A percentile compares a stretch with the other conserved stretches of the same genome.
These are phyloP conservation scores for Flueggea neowawraea DNA, from an alignment of 441 rosid genomes.

Conservation along the genomic window DNA sequence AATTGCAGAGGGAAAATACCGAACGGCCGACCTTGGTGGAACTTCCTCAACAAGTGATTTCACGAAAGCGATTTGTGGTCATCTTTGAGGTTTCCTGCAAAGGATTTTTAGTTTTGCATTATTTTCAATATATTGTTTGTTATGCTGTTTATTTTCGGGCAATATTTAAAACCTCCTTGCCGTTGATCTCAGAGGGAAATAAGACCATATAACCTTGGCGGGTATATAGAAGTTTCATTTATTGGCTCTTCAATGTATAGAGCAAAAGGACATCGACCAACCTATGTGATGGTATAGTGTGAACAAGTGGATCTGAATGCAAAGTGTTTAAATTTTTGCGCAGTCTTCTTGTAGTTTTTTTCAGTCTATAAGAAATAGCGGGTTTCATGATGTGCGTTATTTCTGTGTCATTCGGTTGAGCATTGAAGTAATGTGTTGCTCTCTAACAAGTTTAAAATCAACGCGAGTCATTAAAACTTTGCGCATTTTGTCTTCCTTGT, in stretches of 20 bases:
- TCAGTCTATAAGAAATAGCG: too few species aligned
- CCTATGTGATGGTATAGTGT: too few species aligned
- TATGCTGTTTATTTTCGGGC: conserved; percentile 8
- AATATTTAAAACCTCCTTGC: conserved; percentile 8
- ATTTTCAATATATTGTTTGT: conserved; percentile 9
- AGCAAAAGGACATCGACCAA: background rate
- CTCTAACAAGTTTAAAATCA: too few species aligned
- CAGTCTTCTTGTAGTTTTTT: too few species aligned
- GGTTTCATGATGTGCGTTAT: too few species aligned
- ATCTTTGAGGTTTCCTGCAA: conserved; percentile 39
- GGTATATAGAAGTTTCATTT: conserved; percentile 12
- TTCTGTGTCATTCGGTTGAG: too few species aligned
- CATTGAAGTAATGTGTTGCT: too few species aligned
- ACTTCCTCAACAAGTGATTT: conserved; percentile 70
- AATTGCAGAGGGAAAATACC: conserved; percentile 80
- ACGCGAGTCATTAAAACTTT: too few species aligned
- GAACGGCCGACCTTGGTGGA: conserved; percentile 96
- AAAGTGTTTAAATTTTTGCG: too few species aligned
- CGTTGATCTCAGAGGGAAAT: conserved; percentile 14
- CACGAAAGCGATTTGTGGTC: conserved; percentile 80
- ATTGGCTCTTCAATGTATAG: background rate
- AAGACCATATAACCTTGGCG: conserved; percentile 20
- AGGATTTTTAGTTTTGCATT: too few species aligned
- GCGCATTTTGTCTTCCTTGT: too few species aligned
- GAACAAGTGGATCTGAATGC: too few species aligned